phyloP scores from a whole-genome alignment of 371 early-diverging fungal genomes.

The Apophysomyces variabilis region DNA sequence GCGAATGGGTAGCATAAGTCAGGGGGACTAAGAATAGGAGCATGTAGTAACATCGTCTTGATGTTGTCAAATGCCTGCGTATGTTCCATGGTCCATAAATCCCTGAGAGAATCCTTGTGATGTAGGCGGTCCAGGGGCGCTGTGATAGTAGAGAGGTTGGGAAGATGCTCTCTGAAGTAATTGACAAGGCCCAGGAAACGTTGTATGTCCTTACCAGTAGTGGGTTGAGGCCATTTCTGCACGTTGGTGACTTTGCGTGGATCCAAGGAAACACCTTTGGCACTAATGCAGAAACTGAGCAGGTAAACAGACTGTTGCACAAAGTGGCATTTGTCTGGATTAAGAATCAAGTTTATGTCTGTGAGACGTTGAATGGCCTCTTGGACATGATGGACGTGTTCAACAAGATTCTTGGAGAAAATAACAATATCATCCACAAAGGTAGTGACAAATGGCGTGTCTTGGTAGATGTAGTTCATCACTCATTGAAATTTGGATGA shows the following conservation, averaged over 20 bases:
- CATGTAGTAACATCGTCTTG: slow-evolving; percentile 4
- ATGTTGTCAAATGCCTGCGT: background rate
- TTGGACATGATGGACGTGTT: slow-evolving; percentile 9
- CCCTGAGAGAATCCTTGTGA: no score
- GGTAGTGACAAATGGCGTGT: slow-evolving; percentile 5
- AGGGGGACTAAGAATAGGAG: no score
- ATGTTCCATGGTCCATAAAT: no score
- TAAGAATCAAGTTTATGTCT: slow-evolving; percentile 14
- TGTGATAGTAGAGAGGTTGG: no score
- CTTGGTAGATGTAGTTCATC: background rate
- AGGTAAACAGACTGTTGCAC: background rate
- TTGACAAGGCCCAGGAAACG: no score
- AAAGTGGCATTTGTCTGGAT: slow-evolving; percentile 23
- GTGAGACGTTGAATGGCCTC: slow-evolving; percentile 11
- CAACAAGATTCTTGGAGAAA: background rate
- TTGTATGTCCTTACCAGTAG: no score
- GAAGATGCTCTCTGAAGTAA: no score
- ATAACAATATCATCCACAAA: background rate
- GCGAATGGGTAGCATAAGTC: no score
- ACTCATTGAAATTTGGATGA: slow-evolving; percentile 4
- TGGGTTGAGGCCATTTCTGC: no score
- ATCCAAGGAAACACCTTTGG: slow-evolving; percentile 14
- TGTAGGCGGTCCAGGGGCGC: no score
- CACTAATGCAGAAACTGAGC: slow-evolving; percentile 9
- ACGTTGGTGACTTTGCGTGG: background rate